Conservation (phyloP, 345 rosid genomes). For the Limnanthes douglasii region DNA sequence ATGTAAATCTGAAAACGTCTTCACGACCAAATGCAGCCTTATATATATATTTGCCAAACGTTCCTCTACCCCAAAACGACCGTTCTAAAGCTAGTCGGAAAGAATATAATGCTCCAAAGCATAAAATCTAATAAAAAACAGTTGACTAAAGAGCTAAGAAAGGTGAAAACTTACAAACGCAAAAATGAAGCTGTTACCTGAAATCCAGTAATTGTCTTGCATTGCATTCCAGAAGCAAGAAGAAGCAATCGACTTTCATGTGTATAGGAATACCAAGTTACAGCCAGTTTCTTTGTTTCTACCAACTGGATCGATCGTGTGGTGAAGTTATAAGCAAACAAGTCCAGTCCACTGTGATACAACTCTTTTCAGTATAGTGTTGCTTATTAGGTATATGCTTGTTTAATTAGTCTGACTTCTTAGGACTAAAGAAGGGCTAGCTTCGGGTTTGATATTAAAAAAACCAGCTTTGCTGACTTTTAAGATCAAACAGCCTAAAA, state of each 20-base stretch:
- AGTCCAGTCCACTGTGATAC: slow-evolving; percentile 75
- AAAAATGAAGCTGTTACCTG: slow-evolving; percentile 36
- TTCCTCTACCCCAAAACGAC: too few species aligned
- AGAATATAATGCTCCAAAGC: neutral
- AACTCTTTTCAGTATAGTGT: slow-evolving; percentile 10
- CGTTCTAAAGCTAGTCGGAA: too few species aligned
- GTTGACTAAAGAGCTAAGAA: too few species aligned
- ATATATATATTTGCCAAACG: too few species aligned
- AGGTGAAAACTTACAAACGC: slow-evolving; percentile 2
- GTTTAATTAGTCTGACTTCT: too few species aligned
- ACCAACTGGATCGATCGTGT: slow-evolving; percentile 58
- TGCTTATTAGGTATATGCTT: too few species aligned
- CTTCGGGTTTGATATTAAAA: too few species aligned
- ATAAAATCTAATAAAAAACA: neutral
- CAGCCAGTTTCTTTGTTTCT: slow-evolving; percentile 58
- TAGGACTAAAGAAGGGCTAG: too few species aligned
- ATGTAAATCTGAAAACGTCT: too few species aligned
- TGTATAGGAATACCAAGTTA: slow-evolving; percentile 78
- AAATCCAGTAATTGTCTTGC: slow-evolving; percentile 78
- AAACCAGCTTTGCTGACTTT: too few species aligned
- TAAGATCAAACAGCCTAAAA: too few species aligned
- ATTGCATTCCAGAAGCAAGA: slow-evolving; percentile 97
- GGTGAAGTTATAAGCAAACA: slow-evolving; percentile 49
- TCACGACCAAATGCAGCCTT: too few species aligned
- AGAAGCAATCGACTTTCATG: slow-evolving; percentile 96